Conservation (phyloP, 306 rosid species). For the Citrullus mucosospermus region DNA sequence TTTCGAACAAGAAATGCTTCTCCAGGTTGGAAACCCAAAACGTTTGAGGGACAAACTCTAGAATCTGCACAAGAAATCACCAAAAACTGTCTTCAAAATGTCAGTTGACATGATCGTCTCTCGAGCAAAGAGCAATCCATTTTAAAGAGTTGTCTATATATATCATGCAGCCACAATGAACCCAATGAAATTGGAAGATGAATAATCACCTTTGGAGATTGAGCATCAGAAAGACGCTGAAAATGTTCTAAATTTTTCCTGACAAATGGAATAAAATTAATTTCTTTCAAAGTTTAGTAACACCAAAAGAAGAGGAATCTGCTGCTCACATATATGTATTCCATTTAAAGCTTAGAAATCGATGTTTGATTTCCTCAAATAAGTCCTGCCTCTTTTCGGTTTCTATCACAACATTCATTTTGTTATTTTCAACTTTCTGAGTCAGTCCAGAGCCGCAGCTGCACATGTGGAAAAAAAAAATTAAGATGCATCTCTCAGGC, state of each 20-base stretch:
- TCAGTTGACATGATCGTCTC: constrained; percentile 23
- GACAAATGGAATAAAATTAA: constrained; percentile 15
- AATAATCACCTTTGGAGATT: constrained; percentile 67
- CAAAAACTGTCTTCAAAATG: constrained; percentile 69
- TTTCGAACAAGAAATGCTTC: constrained; percentile 84
- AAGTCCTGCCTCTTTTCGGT: constrained; percentile 29
- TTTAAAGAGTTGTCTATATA: background rate
- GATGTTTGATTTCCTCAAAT: constrained; percentile 53
- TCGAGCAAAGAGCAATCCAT: background rate
- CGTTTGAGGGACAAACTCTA: constrained; percentile 79
- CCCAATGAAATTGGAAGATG: constrained; percentile 4
- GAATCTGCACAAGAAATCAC: constrained; percentile 98
- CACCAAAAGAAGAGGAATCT: constrained; percentile 6
- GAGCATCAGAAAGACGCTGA: constrained; percentile 59
- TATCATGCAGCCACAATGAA: background rate
- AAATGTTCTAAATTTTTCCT: constrained; percentile 59
- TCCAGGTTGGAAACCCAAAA: constrained; percentile 91
- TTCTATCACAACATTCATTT: constrained; percentile 23
- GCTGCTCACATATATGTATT: constrained; percentile 51
- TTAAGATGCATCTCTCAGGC: background rate
- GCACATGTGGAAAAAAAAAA: background rate
- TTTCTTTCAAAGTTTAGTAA: background rate
- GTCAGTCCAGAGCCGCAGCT: constrained; percentile 23
- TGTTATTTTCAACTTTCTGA: constrained; percentile 30
- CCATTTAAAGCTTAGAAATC: constrained; percentile 65